Conservation (phyloP, 257 asterid genomes). For the Gentiana dahurica region DNA sequence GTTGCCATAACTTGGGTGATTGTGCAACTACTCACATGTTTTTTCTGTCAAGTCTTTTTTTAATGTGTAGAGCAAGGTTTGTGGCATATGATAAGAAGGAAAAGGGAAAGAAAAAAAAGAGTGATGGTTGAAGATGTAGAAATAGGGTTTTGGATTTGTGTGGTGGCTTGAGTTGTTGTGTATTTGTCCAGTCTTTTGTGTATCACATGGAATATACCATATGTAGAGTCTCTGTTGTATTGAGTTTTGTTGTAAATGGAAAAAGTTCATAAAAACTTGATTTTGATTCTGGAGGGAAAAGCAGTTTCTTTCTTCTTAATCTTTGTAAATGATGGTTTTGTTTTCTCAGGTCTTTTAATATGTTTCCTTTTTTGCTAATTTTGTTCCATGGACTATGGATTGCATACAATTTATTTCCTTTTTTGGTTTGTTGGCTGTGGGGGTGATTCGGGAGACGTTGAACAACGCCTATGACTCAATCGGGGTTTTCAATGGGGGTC, state of each 20-base stretch:
- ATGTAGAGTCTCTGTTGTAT: conserved; percentile 1
- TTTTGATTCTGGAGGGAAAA: background rate
- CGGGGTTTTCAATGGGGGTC: no score
- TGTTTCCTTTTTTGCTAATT: no score
- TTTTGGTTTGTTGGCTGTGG: no score
- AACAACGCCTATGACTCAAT: no score
- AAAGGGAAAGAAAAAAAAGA: background rate
- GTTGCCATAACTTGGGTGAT: conserved; percentile 3
- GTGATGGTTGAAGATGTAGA: background rate
- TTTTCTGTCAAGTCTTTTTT: background rate
- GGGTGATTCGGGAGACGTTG: no score
- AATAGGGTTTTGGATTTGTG: background rate
- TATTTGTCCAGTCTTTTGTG: background rate
- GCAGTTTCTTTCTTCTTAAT: no score
- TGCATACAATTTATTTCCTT: no score
- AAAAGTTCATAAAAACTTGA: background rate
- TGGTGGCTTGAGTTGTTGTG: background rate
- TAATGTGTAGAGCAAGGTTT: background rate
- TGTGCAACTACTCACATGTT: background rate
- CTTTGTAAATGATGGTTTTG: no score
- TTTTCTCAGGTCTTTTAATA: no score
- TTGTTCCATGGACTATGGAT: no score
- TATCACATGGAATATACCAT: background rate
- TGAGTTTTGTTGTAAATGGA: conserved; percentile 2
- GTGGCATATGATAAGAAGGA: background rate